Evolutionary conservation across 2,329 filamentous ascomycete genomes (phyloP).

Genomic region (Madurella fahalii): DNA sequence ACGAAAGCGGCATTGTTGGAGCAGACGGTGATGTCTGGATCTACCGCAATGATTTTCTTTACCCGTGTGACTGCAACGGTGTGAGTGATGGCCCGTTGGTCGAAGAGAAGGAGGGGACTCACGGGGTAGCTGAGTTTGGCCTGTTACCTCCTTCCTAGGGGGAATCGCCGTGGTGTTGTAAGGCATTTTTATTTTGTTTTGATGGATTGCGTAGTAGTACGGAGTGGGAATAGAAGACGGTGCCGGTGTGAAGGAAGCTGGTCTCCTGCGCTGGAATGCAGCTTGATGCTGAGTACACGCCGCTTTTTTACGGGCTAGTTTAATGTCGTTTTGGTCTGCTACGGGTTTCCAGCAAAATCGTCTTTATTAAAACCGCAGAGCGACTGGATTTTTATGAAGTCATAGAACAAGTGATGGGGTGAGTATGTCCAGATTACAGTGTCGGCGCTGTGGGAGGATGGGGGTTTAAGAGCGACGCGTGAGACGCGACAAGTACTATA

Average conservation of each 20-base stretch:
- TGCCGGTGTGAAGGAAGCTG: too few relatives aligned
- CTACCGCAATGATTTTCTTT: conserved; percentile 89
- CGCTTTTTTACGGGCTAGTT: too few relatives aligned
- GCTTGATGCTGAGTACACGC: too few relatives aligned
- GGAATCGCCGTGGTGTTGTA: conserved; percentile 85
- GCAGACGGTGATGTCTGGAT: conserved; percentile 79
- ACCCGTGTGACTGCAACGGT: conserved; percentile 72
- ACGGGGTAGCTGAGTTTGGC: conserved; percentile 82
- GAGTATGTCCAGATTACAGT: too few relatives aligned
- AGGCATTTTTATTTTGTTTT: conserved; percentile 57
- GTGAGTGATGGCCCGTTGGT: conserved; percentile 9
- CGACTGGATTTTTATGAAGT: too few relatives aligned
- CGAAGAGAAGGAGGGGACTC: conserved; percentile 37
- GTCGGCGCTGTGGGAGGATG: not conserved
- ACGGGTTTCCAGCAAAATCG: too few relatives aligned
- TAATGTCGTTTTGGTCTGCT: too few relatives aligned
- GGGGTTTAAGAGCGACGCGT: conserved; percentile 16
- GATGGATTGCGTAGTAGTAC: not conserved
- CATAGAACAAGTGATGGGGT: too few relatives aligned
- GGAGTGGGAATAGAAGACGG: not conserved
- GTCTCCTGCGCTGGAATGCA: too few relatives aligned
- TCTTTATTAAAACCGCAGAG: too few relatives aligned
- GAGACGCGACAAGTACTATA: conserved; percentile 17
- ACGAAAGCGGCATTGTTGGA: conserved; percentile 93
- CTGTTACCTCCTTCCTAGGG: conserved; percentile 75